These are phyloP conservation scores for Incumbomyces delicatus DNA, from an alignment of 2,329 filamentous ascomycete genomes.

Conservation along the genomic window DNA sequence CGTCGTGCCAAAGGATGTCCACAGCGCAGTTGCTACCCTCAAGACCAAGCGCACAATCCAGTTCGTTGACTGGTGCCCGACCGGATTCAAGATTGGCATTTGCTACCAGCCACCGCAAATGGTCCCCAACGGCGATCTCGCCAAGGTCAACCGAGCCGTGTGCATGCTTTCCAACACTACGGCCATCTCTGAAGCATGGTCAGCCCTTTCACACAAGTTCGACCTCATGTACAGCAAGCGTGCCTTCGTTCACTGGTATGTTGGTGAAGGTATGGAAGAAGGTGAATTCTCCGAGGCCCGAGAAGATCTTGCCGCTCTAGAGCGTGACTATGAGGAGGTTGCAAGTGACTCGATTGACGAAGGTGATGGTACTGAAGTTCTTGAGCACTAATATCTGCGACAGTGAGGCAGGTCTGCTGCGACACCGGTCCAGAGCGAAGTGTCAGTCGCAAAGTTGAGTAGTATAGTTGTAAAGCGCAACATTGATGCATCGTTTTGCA, in stretches of 20 bases:
- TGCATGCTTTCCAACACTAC: constrained; percentile 96
- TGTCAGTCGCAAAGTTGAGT: too few relatives aligned
- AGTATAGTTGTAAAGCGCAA: too few relatives aligned
- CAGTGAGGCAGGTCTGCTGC: constrained; percentile 8
- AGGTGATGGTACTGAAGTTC: constrained; percentile 66
- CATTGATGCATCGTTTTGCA: not conserved
- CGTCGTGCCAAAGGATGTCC: constrained; percentile 91
- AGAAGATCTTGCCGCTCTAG: constrained; percentile 93
- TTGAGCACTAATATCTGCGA: constrained; percentile 65
- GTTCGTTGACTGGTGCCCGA: constrained; percentile 99
- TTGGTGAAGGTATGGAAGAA: constrained; percentile 99
- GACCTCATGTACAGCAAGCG: constrained; percentile 99
- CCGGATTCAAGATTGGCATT: constrained; percentile 99
- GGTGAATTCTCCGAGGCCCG: constrained; percentile 99
- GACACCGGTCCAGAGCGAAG: too few relatives aligned
- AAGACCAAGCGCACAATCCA: constrained; percentile 99
- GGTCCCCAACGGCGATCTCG: constrained; percentile 92
- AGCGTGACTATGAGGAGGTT: constrained; percentile 98
- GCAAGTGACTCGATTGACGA: constrained; percentile 85
- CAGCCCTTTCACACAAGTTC: constrained; percentile 92
- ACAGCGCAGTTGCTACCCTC: constrained; percentile 83
- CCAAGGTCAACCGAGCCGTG: constrained; percentile 95
- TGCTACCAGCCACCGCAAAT: constrained; percentile 97
- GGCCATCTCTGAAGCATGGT: constrained; percentile 97
- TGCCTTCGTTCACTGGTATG: constrained; percentile 99